Evolutionary conservation across 164 flowering plant species (phyloP).

Genomic region (Magnolia sinica): DNA sequence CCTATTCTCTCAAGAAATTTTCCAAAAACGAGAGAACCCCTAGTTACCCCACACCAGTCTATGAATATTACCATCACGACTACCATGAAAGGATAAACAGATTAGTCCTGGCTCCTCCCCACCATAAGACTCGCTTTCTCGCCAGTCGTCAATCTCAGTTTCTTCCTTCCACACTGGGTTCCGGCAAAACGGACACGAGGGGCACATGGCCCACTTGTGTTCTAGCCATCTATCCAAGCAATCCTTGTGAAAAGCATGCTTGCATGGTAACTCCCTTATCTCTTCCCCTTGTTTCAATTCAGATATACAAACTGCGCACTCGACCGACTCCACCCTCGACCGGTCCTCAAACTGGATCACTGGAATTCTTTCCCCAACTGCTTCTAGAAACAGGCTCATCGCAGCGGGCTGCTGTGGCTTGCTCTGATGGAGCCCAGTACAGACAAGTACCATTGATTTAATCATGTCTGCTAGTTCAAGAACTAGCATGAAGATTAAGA

Average conservation of each 20-base stretch:
- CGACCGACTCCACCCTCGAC: neutral
- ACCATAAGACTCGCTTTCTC: constrained; percentile 23
- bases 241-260: constrained; percentile 11
- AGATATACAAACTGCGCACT: constrained; percentile 10
- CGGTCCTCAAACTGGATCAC: neutral
- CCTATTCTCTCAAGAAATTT: neutral
- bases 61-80: neutral
- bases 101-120: constrained; percentile 31
- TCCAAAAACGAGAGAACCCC: neutral
- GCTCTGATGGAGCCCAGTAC: neutral
- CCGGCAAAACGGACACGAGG: constrained; percentile 13
- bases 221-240: constrained; percentile 13
- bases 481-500: neutral
- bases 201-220: neutral
- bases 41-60: neutral
- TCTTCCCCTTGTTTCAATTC: constrained; percentile 12
- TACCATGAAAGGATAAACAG: constrained; percentile 34
- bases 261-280: constrained; percentile 2
- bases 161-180: constrained; percentile 16
- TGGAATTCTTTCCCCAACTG: neutral
- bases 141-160: neutral
- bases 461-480: neutral
- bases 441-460: neutral
- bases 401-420: neutral
- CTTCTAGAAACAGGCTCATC: neutral